A percentile compares a stretch with the other conserved stretches of the same genome.
phyloP scores from a whole-genome alignment of 2,329 filamentous ascomycete species.

The Lasiodiplodia hormozganensis region DNA sequence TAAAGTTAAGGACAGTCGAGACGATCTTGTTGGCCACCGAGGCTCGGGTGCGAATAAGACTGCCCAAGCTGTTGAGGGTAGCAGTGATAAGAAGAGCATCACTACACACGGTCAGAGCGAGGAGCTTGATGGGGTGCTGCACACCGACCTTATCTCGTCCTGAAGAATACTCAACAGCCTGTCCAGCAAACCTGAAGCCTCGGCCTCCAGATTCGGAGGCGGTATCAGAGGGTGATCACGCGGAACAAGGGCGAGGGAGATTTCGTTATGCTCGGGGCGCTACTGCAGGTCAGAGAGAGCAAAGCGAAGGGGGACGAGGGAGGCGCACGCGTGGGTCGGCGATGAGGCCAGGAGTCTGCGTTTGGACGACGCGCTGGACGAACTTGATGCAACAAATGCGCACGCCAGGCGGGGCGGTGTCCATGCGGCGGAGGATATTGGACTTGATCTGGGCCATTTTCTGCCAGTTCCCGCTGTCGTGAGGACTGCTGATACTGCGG shows the following conservation, averaged over 20 bases:
- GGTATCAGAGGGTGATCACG: constrained; percentile 82
- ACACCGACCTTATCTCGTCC: constrained; percentile 78
- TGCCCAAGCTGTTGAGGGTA: constrained; percentile 85
- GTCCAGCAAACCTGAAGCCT: constrained; percentile 89
- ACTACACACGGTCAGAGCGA: constrained; percentile 56
- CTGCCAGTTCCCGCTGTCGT: constrained; percentile 84
- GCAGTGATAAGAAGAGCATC: constrained; percentile 89
- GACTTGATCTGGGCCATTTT: constrained; percentile 88
- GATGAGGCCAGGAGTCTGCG: constrained; percentile 84
- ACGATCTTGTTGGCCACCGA: constrained; percentile 85
- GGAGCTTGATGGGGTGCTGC: neutral
- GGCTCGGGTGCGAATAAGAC: constrained; percentile 81
- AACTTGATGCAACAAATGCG: constrained; percentile 98
- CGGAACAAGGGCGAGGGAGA: constrained; percentile 85
- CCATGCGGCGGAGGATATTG: constrained; percentile 88
- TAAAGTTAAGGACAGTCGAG: constrained; percentile 86
- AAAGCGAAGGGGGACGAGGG: neutral
- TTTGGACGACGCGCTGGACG: constrained; percentile 88
- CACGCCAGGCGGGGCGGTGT: constrained; percentile 75
- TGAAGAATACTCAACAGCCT: constrained; percentile 85
- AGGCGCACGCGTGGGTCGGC: constrained; percentile 79
- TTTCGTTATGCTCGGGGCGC: constrained; percentile 78
- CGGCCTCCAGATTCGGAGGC: constrained; percentile 83
- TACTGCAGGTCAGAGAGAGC: constrained; percentile 47
- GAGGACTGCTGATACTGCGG: constrained; percentile 81